Evolutionary conservation across 352 stramenopile species (phyloP).

Genomic region (Pythium dissimile): DNA sequence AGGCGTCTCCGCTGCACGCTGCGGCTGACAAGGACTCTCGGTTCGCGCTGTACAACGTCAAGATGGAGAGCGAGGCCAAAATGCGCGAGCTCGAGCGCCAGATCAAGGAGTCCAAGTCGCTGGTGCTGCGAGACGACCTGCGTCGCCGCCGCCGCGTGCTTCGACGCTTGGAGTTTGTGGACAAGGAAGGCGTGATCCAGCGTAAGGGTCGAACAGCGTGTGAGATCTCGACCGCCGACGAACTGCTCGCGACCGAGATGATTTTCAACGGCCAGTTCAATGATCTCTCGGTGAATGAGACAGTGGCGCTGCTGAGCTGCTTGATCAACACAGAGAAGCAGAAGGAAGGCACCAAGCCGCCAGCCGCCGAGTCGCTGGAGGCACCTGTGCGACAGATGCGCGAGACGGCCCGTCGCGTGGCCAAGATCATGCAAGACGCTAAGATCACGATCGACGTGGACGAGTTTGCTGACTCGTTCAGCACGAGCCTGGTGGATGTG

Average conservation of each 20-base stretch:
- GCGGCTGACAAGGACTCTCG: slow-evolving; percentile 73
- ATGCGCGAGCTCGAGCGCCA: slow-evolving; percentile 92
- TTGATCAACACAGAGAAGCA: slow-evolving; percentile 96
- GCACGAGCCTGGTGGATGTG: slow-evolving; percentile 97
- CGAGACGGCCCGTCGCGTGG: slow-evolving; percentile 91
- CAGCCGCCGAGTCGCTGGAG: slow-evolving; percentile 78
- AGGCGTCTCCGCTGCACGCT: slow-evolving; percentile 59
- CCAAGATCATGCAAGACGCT: slow-evolving; percentile 88
- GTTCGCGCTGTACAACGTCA: slow-evolving; percentile 89
- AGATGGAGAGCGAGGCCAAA: slow-evolving; percentile 90
- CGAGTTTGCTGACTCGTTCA: slow-evolving; percentile 97
- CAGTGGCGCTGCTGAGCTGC: slow-evolving; percentile 94
- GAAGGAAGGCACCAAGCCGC: slow-evolving; percentile 84
- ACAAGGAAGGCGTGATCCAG: slow-evolving; percentile 95
- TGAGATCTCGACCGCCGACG: slow-evolving; percentile 98
- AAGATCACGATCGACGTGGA: slow-evolving; percentile 96
- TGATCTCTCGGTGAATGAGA: slow-evolving; percentile 96
- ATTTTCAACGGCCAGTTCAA: slow-evolving; percentile 99
- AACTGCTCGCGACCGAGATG: slow-evolving; percentile 98
- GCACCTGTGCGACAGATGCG: slow-evolving; percentile 92
- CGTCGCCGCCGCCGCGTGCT: slow-evolving; percentile 96
- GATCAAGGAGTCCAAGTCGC: slow-evolving; percentile 92
- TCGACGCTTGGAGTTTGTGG: slow-evolving; percentile 95
- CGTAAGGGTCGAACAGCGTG: slow-evolving; percentile 98
- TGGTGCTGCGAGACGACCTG: slow-evolving; percentile 95